phyloP scores from a whole-genome alignment of 2,329 filamentous ascomycete species.

The Chalara sp. region DNA sequence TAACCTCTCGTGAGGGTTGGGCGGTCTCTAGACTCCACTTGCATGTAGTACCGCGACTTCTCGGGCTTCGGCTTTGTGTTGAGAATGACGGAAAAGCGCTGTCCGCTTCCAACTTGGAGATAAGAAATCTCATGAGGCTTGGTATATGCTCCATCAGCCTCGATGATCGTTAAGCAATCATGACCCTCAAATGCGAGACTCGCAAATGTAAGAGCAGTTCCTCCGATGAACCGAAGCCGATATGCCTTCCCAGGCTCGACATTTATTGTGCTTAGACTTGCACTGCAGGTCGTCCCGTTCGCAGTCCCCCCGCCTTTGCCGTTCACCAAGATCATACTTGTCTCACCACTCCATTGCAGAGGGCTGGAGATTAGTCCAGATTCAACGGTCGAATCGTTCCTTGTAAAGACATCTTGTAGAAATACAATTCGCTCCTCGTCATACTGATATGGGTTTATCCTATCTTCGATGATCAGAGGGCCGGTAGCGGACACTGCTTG shows the following conservation, averaged over 20 bases:
- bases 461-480: conserved; percentile 36
- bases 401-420: conserved; percentile 50
- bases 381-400: conserved; percentile 45
- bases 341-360: conserved; percentile 53
- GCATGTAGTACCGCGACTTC: conserved; percentile 33
- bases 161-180: conserved; percentile 48
- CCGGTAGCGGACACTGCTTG: conserved; percentile 42
- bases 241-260: conserved; percentile 56
- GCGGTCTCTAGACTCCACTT: conserved; percentile 38
- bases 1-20: conserved; percentile 32
- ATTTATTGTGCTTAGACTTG: conserved; percentile 41
- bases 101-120: conserved; percentile 41
- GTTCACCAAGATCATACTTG: conserved; percentile 50
- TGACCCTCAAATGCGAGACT: conserved; percentile 52
- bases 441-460: conserved; percentile 45
- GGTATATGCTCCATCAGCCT: conserved; percentile 47
- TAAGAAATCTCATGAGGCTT: conserved; percentile 31
- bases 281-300: conserved; percentile 28
- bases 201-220: conserved; percentile 45
- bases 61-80: conserved; percentile 31
- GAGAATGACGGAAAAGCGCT: conserved; percentile 43
- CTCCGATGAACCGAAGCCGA: conserved; percentile 53
- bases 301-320: conserved; percentile 41
- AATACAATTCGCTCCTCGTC: conserved; percentile 53
- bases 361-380: conserved; percentile 40